These are phyloP conservation scores for Daldinia decipiens DNA, from an alignment of 495 filamentous ascomycete species.

Conservation along the genomic window DNA sequence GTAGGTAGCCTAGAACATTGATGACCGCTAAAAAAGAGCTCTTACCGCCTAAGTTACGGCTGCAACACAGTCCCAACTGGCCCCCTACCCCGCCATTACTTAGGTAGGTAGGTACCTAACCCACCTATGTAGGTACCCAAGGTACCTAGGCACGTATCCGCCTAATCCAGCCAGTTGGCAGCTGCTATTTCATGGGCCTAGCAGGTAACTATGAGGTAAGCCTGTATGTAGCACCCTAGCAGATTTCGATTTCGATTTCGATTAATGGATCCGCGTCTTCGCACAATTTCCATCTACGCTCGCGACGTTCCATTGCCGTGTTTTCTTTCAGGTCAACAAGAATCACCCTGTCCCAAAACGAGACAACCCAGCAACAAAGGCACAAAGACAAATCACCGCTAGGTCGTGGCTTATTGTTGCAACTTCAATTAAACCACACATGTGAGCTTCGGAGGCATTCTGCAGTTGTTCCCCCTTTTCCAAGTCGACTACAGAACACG, in stretches of 20 bases:
- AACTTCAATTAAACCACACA: conserved; percentile 7
- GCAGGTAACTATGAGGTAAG: conserved; percentile 1
- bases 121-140: not conserved
- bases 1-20: no score
- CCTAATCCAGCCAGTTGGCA: conserved; percentile 27
- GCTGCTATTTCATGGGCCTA: conserved; percentile 14
- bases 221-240: conserved; percentile 16
- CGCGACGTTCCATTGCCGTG: conserved; percentile 23
- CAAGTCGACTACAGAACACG: conserved; percentile 23
- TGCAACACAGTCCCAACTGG: not conserved
- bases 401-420: conserved; percentile 2
- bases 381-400: not conserved
- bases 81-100: conserved; percentile 35
- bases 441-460: conserved; percentile 22
- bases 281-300: conserved; percentile 7
- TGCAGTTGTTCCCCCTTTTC: not conserved
- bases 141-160: not conserved
- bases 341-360: not conserved
- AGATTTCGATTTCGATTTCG: conserved; percentile 18
- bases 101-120: not conserved
- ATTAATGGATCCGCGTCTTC: conserved; percentile 13
- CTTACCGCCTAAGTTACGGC: conserved; percentile 14
- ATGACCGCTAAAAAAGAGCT: conserved; percentile 18
- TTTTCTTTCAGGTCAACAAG: conserved; percentile 42
- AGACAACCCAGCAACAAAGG: conserved; percentile 9